Percentiles rank a stretch among this genome's conserved stretches.
phyloP scores from a whole-genome alignment of 768 basidiomycete species.

The Fibroporia radiculosa region DNA sequence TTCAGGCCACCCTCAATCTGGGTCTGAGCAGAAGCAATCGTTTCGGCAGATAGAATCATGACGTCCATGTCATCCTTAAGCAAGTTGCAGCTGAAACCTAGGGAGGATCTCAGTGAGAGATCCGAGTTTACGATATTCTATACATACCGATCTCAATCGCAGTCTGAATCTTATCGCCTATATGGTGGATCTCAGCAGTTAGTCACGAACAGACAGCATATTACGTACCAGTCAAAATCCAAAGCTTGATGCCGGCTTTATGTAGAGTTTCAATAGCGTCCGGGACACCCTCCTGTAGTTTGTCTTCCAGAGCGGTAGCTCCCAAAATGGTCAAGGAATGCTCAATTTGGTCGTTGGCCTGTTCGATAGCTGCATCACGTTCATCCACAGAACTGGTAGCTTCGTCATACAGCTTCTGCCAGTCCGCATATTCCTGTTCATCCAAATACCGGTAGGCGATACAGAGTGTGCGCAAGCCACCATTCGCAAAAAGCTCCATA shows the following conservation, averaged over 20 bases:
- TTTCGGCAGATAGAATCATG: slow-evolving; percentile 91
- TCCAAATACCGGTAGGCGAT: slow-evolving; percentile 71
- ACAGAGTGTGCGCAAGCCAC: slow-evolving; percentile 84
- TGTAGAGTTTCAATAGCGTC: slow-evolving; percentile 92
- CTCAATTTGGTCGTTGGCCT: slow-evolving; percentile 78
- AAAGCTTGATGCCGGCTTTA: slow-evolving; percentile 91
- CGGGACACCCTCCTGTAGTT: slow-evolving; percentile 94
- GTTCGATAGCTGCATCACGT: slow-evolving; percentile 88
- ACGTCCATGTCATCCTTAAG: slow-evolving; percentile 93
- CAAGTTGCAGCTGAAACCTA: slow-evolving; percentile 86
- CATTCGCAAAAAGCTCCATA: slow-evolving; percentile 92
- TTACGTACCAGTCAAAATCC: slow-evolving; percentile 84
- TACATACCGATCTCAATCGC: slow-evolving; percentile 85
- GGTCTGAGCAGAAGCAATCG: slow-evolving; percentile 60
- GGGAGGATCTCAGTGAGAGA: not conserved
- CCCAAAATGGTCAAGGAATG: slow-evolving; percentile 79
- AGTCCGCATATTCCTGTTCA: slow-evolving; percentile 80
- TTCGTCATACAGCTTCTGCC: slow-evolving; percentile 75
- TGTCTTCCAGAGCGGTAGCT: slow-evolving; percentile 95
- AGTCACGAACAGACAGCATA: not conserved
- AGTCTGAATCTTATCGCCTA: slow-evolving; percentile 95
- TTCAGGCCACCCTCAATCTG: slow-evolving; percentile 92
- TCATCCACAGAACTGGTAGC: slow-evolving; percentile 72
- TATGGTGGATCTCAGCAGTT: not conserved
- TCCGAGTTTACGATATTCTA: too few species aligned